Percentiles rank a stretch among this genome's conserved stretches.
These are phyloP conservation scores for Musa beccarii DNA, from an alignment of 176 grass and related monocot species.

Conservation along the genomic window DNA sequence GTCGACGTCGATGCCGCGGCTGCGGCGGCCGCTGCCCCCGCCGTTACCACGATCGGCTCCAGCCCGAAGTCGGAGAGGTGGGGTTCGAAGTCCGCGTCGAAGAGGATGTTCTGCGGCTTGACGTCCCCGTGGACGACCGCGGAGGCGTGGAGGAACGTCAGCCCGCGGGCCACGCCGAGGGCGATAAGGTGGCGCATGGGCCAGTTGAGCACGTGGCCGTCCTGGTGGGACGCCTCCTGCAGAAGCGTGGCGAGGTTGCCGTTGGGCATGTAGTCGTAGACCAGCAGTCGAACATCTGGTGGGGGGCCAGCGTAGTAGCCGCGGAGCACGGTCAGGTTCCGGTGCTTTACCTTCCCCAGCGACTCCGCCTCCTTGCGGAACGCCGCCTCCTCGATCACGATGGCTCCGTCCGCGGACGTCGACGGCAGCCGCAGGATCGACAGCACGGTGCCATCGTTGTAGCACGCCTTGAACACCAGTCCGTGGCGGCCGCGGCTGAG, in stretches of 20 bases:
- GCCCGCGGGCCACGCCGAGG: constrained; percentile 72
- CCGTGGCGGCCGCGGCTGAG: constrained; percentile 90
- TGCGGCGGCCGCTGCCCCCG: constrained; percentile 48
- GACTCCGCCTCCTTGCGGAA: constrained; percentile 94
- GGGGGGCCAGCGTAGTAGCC: constrained; percentile 96
- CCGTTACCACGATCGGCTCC: constrained; percentile 86
- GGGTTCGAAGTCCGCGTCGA: constrained; percentile 93
- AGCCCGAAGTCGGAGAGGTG: constrained; percentile 92
- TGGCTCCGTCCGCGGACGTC: constrained; percentile 68
- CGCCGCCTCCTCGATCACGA: constrained; percentile 77
- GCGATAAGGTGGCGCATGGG: constrained; percentile 98
- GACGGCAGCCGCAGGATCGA: constrained; percentile 84
- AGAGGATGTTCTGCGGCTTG: constrained; percentile 90
- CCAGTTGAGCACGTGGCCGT: constrained; percentile 96
- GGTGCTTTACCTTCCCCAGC: constrained; percentile 93
- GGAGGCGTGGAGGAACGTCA: constrained; percentile 77
- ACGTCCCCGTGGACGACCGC: constrained; percentile 87
- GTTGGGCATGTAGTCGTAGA: constrained; percentile 99
- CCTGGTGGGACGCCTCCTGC: constrained; percentile 93
- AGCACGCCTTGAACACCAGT: constrained; percentile 96
- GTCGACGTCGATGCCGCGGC: constrained; percentile 46
- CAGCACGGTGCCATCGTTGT: constrained; percentile 77
- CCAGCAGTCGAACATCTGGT: constrained; percentile 76
- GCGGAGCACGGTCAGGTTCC: constrained; percentile 84
- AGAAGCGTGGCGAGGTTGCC: constrained; percentile 91